phyloP scores from a whole-genome alignment of 495 filamentous ascomycete genomes.

The Apiosordaria backusii region DNA sequence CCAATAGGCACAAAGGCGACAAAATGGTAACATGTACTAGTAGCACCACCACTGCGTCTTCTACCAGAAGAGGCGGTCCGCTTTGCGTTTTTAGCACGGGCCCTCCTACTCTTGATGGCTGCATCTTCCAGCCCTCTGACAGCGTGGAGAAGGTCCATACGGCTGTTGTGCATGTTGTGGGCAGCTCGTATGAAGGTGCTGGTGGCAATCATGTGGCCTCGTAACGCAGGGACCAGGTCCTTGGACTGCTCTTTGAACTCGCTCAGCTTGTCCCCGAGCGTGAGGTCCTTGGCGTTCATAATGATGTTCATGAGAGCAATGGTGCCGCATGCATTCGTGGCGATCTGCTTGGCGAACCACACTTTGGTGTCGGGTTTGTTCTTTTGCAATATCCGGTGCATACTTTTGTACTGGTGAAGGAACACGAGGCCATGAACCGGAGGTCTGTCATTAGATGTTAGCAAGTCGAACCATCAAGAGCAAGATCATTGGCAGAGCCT shows the following conservation, averaged over 20 bases:
- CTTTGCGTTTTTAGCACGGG: constrained; percentile 46
- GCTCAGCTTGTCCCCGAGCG: constrained; percentile 62
- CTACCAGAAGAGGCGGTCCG: background rate
- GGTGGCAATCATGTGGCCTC: constrained; percentile 69
- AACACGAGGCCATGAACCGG: constrained; percentile 83
- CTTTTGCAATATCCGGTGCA: constrained; percentile 38
- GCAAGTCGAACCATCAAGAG: background rate
- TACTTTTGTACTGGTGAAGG: constrained; percentile 66
- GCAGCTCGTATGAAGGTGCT: constrained; percentile 73
- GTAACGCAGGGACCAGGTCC: constrained; percentile 63
- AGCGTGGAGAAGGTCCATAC: constrained; percentile 73
- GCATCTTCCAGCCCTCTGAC: constrained; percentile 56
- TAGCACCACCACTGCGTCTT: background rate
- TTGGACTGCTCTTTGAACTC: constrained; percentile 69
- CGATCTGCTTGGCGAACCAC: constrained; percentile 95
- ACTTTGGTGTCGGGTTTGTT: constrained; percentile 56
- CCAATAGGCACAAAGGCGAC: constrained; percentile 81
- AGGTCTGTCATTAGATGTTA: constrained; percentile 40
- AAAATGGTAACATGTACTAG: constrained; percentile 70
- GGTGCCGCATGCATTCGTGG: constrained; percentile 79
- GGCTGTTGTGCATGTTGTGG: constrained; percentile 80
- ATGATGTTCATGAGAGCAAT: constrained; percentile 87
- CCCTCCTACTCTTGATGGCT: constrained; percentile 46
- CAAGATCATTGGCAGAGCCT: too few relatives aligned
- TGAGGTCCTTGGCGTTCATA: constrained; percentile 65